A percentile compares a stretch with the other conserved stretches of the same genome.
Evolutionary conservation across 768 basidiomycete species (phyloP).

Genomic region (Podaxis mareebaensis): DNA sequence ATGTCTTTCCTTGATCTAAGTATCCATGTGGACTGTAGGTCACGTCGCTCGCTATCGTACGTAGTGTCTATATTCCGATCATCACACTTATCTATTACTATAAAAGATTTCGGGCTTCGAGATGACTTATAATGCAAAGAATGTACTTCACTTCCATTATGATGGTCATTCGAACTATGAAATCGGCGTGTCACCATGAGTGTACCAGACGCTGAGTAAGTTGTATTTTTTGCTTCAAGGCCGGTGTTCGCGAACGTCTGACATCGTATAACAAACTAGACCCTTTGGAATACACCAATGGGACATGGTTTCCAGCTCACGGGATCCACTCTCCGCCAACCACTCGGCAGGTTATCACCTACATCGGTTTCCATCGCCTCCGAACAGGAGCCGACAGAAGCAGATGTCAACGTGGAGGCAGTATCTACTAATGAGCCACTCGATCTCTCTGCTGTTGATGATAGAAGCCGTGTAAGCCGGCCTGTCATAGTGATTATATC

Average conservation of each 20-base stretch:
- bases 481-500: constrained; percentile 58
- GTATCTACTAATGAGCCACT: neutral
- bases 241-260: constrained; percentile 8
- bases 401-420: neutral
- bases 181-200: too few relatives aligned
- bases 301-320: constrained; percentile 65
- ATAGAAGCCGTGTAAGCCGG: constrained; percentile 41
- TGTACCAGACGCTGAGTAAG: too few relatives aligned
- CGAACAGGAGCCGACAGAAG: neutral
- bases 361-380: neutral
- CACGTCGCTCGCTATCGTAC: neutral
- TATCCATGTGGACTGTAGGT: neutral
- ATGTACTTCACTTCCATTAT: too few relatives aligned
- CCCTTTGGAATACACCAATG: constrained; percentile 50
- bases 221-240: neutral
- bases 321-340: constrained; percentile 55
- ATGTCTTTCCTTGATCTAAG: neutral
- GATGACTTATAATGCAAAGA: too few relatives aligned
- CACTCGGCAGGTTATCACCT: constrained; percentile 26
- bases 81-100: too few relatives aligned
- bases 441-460: constrained; percentile 10
- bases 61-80: too few relatives aligned
- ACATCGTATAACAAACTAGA: neutral
- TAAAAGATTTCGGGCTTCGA: too few relatives aligned
- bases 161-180: too few relatives aligned